Conservation (phyloP, 202 grass and related monocot species). For the Alloteropsis angusta region DNA sequence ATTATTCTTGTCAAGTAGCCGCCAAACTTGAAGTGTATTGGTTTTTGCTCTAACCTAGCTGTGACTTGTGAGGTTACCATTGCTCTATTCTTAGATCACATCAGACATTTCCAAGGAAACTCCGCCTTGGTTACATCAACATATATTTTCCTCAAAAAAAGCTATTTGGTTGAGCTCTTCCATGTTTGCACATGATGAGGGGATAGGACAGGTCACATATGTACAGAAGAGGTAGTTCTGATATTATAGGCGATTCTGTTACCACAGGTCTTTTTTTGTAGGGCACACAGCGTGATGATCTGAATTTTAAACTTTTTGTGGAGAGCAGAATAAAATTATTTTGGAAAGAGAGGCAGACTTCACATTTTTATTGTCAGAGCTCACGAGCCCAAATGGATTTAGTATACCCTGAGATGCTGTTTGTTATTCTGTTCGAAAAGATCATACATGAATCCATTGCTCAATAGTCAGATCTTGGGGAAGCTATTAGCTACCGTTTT, state of each 20-base stretch:
- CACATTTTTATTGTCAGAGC: not conserved
- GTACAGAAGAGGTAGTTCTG: not conserved
- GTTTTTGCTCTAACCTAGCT: not conserved
- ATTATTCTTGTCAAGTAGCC: not conserved
- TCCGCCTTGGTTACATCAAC: not conserved
- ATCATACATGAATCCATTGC: not conserved
- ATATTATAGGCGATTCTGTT: not conserved
- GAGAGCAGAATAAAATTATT: not conserved
- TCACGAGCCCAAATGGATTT: not conserved
- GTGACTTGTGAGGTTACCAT: not conserved
- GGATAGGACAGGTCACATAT: not conserved
- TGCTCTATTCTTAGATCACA: not conserved
- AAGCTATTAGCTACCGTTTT: not conserved
- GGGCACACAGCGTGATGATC: not conserved
- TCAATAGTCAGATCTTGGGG: not conserved
- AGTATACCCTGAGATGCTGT: not conserved
- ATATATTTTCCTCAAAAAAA: not conserved
- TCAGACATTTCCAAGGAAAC: not conserved
- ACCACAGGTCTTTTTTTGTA: not conserved
- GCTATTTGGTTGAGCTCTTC: not conserved
- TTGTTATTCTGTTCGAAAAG: not conserved
- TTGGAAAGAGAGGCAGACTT: not conserved
- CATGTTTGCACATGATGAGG: not conserved
- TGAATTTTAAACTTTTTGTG: not conserved
- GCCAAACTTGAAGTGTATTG: not conserved